phyloP scores from a whole-genome alignment of 139 green algal genomes.

The Ettlia oleoabundans region DNA sequence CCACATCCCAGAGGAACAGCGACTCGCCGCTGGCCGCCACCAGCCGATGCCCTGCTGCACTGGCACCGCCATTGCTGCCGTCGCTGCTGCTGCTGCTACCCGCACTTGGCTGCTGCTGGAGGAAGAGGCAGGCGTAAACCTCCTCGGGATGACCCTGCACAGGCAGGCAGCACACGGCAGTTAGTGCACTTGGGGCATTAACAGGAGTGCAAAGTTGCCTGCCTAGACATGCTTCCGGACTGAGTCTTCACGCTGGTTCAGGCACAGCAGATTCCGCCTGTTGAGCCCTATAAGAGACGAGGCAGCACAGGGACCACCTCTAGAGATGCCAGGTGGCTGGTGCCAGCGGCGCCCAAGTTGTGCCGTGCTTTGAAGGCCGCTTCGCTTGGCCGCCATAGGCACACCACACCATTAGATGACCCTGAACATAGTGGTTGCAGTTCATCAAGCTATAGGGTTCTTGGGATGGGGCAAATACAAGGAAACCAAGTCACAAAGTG shows the following conservation, averaged over 20 bases:
- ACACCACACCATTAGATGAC: conserved; percentile 19
- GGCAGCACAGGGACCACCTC: conserved; percentile 6
- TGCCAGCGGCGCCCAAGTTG: conserved; percentile 14
- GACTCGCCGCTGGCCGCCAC: conserved; percentile 26
- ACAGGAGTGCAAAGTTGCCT: no score
- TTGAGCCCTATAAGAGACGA: no score
- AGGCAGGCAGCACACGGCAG: not conserved
- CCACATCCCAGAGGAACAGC: conserved; percentile 16
- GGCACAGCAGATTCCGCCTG: not conserved
- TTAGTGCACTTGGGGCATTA: no score
- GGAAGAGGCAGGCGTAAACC: conserved; percentile 21
- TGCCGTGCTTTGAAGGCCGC: not conserved
- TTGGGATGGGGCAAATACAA: no score
- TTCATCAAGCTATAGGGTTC: not conserved
- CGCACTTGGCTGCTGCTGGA: conserved; percentile 4
- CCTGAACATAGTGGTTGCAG: no score
- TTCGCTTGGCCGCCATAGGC: conserved; percentile 20
- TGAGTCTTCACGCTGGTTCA: no score
- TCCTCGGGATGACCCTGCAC: conserved; percentile 26
- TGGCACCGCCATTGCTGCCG: no score
- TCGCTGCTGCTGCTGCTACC: not conserved
- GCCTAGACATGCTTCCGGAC: no score
- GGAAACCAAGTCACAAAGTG: no score
- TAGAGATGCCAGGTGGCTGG: not conserved
- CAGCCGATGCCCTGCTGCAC: not conserved